Conservation (phyloP, 345 rosid species). For the Eutrema yunnanense region DNA sequence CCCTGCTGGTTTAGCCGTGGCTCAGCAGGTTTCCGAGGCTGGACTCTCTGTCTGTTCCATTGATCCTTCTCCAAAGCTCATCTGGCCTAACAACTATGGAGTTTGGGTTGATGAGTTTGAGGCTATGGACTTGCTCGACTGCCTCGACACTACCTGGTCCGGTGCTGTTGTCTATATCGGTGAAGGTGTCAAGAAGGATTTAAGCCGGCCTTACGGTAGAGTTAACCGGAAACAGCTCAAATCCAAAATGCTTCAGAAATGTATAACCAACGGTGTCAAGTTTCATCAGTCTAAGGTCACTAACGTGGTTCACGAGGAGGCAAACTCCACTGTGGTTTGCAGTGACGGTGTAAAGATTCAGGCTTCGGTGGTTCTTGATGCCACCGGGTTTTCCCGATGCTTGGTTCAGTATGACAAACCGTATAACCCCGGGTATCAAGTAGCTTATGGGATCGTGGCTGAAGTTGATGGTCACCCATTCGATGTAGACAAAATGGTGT, state of each 20-base stretch:
- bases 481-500: conserved; percentile 89
- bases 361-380: conserved; percentile 87
- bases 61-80: conserved; percentile 83
- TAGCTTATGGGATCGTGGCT: conserved; percentile 89
- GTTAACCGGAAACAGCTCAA: conserved; percentile 90
- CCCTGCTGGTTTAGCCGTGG: conserved; percentile 97
- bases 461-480: conserved; percentile 96
- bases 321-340: conserved; percentile 72
- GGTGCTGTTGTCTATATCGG: conserved; percentile 79
- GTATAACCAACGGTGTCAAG: conserved; percentile 74
- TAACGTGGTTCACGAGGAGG: conserved; percentile 79
- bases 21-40: conserved; percentile 87
- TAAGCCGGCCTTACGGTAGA: conserved; percentile 86
- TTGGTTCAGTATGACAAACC: conserved; percentile 95
- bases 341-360: conserved; percentile 79
- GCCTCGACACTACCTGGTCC: conserved; percentile 93
- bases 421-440: conserved; percentile 93
- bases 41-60: conserved; percentile 88
- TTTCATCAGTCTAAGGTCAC: conserved; percentile 92
- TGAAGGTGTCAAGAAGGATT: conserved; percentile 54
- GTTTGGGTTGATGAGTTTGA: conserved; percentile 99
- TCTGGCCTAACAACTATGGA: conserved; percentile 99
- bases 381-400: conserved; percentile 94
- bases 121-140: conserved; percentile 94
- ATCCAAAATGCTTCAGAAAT: conserved; percentile 88